phyloP scores from a whole-genome alignment of 192 early-diverging fungal species.

The Backusella circina region DNA sequence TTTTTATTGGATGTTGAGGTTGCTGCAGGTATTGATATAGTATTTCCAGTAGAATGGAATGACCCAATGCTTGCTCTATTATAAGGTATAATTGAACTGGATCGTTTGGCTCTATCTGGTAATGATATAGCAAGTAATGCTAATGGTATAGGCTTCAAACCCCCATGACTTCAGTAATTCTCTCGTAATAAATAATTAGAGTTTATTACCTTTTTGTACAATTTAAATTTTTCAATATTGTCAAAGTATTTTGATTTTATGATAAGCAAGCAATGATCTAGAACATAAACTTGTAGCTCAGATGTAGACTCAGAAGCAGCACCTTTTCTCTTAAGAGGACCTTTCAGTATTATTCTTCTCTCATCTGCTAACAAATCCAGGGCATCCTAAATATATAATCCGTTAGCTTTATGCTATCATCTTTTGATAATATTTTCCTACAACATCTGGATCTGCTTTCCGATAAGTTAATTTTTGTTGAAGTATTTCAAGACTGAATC shows the following conservation, averaged over 20 bases:
- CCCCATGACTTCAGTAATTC: constrained; percentile 7
- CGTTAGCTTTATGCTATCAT: not conserved
- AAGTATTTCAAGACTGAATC: constrained; percentile 74
- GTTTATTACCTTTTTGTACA: constrained; percentile 44
- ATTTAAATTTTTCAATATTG: constrained; percentile 58
- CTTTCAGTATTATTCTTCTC: constrained; percentile 75
- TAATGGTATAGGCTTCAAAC: constrained; percentile 75
- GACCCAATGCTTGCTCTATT: constrained; percentile 12
- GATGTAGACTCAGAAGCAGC: constrained; percentile 43
- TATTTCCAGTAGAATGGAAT: constrained; percentile 13
- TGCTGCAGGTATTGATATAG: constrained; percentile 6
- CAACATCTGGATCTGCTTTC: constrained; percentile 29
- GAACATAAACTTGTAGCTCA: constrained; percentile 73
- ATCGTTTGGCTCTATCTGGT: constrained; percentile 29
- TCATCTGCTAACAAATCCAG: constrained; percentile 69
- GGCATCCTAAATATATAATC: constrained; percentile 44
- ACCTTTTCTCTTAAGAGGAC: constrained; percentile 61
- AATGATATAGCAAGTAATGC: constrained; percentile 60
- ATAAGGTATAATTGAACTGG: constrained; percentile 30
- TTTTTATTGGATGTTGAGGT: constrained; percentile 46
- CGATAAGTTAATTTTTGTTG: constrained; percentile 55
- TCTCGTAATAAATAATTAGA: not conserved
- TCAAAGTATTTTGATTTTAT: constrained; percentile 63
- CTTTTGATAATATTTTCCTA: not conserved
- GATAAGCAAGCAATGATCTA: constrained; percentile 86